Percentiles rank a stretch among this genome's conserved stretches.
phyloP scores from a whole-genome alignment of 495 filamentous ascomycete genomes.

The Aspergillus leporis region DNA sequence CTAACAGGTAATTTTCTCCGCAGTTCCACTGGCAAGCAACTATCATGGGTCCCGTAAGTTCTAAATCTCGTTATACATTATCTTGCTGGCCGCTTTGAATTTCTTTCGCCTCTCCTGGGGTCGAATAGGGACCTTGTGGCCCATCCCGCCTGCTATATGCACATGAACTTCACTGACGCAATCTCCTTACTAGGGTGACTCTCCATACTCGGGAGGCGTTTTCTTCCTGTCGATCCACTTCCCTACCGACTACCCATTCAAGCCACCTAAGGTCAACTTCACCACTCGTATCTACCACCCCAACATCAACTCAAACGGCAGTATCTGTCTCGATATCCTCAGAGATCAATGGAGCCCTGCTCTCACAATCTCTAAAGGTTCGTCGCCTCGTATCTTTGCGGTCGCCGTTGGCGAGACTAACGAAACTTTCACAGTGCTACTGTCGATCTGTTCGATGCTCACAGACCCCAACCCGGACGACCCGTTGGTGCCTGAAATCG shows the following conservation, averaged over 20 bases:
- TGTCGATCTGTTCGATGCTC: slow-evolving; percentile 99
- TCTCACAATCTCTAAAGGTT: slow-evolving; percentile 97
- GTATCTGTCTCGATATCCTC: slow-evolving; percentile 97
- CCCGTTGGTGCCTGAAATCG: slow-evolving; percentile 96
- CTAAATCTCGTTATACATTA: slow-evolving; percentile 3
- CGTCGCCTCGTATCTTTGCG: slow-evolving; percentile 17
- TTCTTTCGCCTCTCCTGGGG: slow-evolving; percentile 4
- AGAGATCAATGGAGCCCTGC: slow-evolving; percentile 99
- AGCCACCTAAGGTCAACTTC: slow-evolving; percentile 99
- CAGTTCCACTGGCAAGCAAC: slow-evolving; percentile 99
- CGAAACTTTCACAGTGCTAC: slow-evolving; percentile 62
- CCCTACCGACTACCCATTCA: slow-evolving; percentile 99
- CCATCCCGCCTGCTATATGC: neutral
- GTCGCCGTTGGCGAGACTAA: slow-evolving; percentile 21
- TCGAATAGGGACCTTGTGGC: slow-evolving; percentile 28
- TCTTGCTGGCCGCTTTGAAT: neutral
- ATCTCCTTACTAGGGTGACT: slow-evolving; percentile 65
- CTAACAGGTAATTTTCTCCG: slow-evolving; percentile 24
- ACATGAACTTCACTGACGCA: slow-evolving; percentile 17
- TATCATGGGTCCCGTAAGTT: slow-evolving; percentile 98
- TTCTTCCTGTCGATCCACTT: slow-evolving; percentile 99
- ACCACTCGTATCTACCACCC: slow-evolving; percentile 99
- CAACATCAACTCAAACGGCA: slow-evolving; percentile 99
- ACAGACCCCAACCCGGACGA: slow-evolving; percentile 99
- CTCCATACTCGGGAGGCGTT: slow-evolving; percentile 93